A percentile compares a stretch with the other conserved stretches of the same genome.
phyloP scores from a whole-genome alignment of 2,329 filamentous ascomycete genomes.

The Fusarium fracticaudum region DNA sequence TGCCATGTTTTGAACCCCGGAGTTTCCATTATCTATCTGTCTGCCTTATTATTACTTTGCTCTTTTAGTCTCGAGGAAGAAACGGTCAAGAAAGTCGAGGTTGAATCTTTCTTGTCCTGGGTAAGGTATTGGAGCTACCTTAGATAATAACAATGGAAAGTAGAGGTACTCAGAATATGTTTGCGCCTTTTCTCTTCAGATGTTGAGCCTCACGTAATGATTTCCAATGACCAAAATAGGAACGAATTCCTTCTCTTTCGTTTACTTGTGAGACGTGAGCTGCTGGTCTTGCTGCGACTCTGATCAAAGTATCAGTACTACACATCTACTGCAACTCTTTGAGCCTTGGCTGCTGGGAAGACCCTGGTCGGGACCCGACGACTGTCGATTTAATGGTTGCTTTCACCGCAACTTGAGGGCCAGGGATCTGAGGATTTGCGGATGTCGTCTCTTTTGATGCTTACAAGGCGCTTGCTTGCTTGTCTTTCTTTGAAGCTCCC shows the following conservation, averaged over 20 bases:
- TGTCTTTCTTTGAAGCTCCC: background rate
- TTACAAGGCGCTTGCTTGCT: constrained; percentile 8
- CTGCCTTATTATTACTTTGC: background rate
- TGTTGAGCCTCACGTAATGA: background rate
- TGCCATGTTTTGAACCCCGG: constrained; percentile 2
- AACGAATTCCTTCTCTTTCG: background rate
- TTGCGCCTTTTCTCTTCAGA: background rate
- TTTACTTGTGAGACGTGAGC: background rate
- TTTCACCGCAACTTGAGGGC: constrained; percentile 45
- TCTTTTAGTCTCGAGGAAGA: background rate
- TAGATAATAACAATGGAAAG: background rate
- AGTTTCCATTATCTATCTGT: background rate
- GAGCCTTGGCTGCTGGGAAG: constrained; percentile 32
- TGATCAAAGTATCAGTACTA: constrained; percentile 1
- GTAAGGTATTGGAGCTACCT: background rate
- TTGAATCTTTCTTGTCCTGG: background rate
- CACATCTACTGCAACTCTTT: constrained; percentile 1
- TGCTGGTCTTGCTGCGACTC: background rate
- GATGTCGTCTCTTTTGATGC: constrained; percentile 22
- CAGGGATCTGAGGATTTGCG: constrained; percentile 29
- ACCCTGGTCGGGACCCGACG: constrained; percentile 35
- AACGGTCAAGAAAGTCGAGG: background rate
- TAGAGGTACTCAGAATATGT: background rate
- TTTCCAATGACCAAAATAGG: background rate
- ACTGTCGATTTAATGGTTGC: constrained; percentile 32